Conservation (phyloP, 2,329 filamentous ascomycete genomes). For the Fusarium gaditjirri region DNA sequence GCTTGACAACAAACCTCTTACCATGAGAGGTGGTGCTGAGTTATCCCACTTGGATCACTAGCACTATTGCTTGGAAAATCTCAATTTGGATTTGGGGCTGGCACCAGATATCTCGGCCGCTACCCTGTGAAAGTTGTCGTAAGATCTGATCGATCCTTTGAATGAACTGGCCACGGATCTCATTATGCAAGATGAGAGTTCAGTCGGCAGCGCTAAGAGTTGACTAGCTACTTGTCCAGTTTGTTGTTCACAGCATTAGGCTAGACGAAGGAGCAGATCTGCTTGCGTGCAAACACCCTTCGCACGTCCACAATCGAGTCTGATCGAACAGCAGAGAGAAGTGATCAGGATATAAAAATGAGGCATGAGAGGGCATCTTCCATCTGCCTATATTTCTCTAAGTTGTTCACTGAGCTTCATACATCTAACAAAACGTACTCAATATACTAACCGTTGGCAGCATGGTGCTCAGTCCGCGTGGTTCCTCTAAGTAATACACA, state of each 20-base stretch:
- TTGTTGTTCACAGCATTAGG: not conserved
- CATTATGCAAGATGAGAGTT: not conserved
- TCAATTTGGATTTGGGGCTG: not conserved
- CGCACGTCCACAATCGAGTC: not conserved
- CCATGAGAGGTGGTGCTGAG: not conserved
- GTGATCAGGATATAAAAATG: not conserved
- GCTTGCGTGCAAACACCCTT: not conserved
- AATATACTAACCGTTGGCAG: not conserved
- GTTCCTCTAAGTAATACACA: not conserved
- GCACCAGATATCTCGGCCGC: not conserved
- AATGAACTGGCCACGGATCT: not conserved
- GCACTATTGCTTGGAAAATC: not conserved
- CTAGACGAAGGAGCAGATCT: not conserved
- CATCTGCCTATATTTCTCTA: not conserved
- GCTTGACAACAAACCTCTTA: not conserved
- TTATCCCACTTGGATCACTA: not conserved
- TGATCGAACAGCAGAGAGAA: not conserved
- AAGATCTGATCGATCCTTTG: not conserved
- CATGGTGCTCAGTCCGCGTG: not conserved
- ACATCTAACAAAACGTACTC: not conserved
- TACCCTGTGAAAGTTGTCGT: not conserved
- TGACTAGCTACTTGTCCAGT: not conserved
- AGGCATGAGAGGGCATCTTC: not conserved
- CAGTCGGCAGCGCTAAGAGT: not conserved
- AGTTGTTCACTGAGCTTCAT: not conserved